Percentiles rank a stretch among this genome's conserved stretches.
These are phyloP conservation scores for Pseudonectria buxi DNA, from an alignment of 2,329 filamentous ascomycete genomes.

Conservation along the genomic window DNA sequence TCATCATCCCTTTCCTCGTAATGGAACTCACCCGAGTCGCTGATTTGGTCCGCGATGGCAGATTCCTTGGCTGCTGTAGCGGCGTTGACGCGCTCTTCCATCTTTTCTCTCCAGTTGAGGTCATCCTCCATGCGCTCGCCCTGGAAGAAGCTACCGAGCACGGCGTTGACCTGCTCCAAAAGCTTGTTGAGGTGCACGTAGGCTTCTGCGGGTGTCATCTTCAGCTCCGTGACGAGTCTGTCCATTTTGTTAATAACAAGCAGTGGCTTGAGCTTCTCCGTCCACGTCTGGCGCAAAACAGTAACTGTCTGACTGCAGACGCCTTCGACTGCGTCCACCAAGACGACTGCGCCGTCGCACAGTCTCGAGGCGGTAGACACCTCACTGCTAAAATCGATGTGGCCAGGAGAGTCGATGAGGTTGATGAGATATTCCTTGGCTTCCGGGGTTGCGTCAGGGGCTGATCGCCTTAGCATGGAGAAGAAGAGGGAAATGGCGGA, in stretches of 20 bases:
- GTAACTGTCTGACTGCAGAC: slow-evolving; percentile 99
- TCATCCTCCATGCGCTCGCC: slow-evolving; percentile 99
- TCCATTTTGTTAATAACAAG: slow-evolving; percentile 99
- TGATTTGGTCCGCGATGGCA: slow-evolving; percentile 39
- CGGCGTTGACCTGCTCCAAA: slow-evolving; percentile 92
- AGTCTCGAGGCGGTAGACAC: slow-evolving; percentile 92
- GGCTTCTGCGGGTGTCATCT: slow-evolving; percentile 86
- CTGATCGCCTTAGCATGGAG: slow-evolving; percentile 72
- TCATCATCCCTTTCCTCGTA: slow-evolving; percentile 94
- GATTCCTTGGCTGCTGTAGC: slow-evolving; percentile 57
- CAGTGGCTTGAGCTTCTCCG: slow-evolving; percentile 88
- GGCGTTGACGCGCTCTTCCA: slow-evolving; percentile 78
- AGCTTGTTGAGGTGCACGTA: slow-evolving; percentile 84
- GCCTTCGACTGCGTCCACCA: slow-evolving; percentile 95
- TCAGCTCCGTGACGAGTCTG: slow-evolving; percentile 84
- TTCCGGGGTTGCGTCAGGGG: slow-evolving; percentile 60
- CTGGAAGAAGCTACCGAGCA: slow-evolving; percentile 95
- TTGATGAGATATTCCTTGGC: slow-evolving; percentile 93
- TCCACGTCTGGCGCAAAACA: slow-evolving; percentile 89
- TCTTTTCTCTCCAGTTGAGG: slow-evolving; percentile 85
- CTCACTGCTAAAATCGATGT: slow-evolving; percentile 98
- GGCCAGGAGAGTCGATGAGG: slow-evolving; percentile 92
- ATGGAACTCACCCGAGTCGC: slow-evolving; percentile 52
- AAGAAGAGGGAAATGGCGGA: slow-evolving; percentile 96
- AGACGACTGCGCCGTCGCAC: slow-evolving; percentile 87